Evolutionary conservation across 805 yeast genomes (phyloP).

Genomic region (Candida qinlingensis): DNA sequence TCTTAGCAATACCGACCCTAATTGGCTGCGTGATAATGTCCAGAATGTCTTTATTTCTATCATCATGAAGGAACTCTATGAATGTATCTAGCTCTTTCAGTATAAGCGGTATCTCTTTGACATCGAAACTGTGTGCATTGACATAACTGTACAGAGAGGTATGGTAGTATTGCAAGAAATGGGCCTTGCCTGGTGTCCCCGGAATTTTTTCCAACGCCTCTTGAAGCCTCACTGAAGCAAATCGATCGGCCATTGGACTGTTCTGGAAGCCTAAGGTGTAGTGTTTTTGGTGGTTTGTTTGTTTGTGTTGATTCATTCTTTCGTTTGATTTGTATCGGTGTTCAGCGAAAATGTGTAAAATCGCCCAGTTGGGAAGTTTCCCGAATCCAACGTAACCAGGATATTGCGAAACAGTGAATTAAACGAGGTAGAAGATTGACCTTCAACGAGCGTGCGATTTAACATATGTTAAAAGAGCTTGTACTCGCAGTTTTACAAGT

Average conservation of each 20-base stretch:
- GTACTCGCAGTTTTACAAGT: too few species aligned
- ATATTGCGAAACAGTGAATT: too few species aligned
- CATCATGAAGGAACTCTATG: constrained; percentile 19
- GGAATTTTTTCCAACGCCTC: not conserved
- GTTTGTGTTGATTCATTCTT: too few species aligned
- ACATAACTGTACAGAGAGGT: constrained; percentile 7
- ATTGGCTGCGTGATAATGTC: constrained; percentile 16
- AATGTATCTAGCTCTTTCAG: constrained; percentile 14
- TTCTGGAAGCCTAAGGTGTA: too few species aligned
- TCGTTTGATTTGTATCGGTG: too few species aligned
- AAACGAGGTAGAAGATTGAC: too few species aligned
- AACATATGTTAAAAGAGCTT: too few species aligned
- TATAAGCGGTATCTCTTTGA: constrained; percentile 1
- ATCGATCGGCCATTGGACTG: not conserved
- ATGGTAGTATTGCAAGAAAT: constrained; percentile 8
- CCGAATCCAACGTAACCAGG: too few species aligned
- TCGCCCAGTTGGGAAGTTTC: too few species aligned
- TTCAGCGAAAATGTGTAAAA: too few species aligned
- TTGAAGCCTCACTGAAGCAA: not conserved
- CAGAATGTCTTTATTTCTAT: constrained; percentile 13
- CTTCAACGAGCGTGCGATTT: too few species aligned
- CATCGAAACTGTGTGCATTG: constrained; percentile 2
- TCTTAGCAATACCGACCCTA: constrained; percentile 16
- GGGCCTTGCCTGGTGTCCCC: not conserved
- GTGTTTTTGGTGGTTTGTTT: too few species aligned